phyloP scores from a whole-genome alignment of 306 rosid species.

The Comarum palustre region DNA sequence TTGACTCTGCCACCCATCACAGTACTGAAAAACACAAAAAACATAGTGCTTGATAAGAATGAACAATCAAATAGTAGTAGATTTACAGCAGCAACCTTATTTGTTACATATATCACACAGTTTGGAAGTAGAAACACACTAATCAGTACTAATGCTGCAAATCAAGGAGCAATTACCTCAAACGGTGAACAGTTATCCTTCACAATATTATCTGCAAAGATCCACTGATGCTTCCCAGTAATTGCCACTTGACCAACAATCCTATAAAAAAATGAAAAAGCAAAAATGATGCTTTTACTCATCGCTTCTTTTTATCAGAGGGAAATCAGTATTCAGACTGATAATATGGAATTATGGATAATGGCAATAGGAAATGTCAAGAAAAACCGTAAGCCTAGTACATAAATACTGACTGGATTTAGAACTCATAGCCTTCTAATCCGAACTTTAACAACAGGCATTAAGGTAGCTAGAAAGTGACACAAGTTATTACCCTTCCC shows the following conservation, averaged over 20 bases:
- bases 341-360: neutral
- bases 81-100: constrained; percentile 4
- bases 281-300: neutral
- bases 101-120: neutral
- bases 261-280: constrained; percentile 37
- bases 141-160: constrained; percentile 23
- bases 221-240: constrained; percentile 85
- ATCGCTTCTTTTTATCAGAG: neutral
- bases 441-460: constrained; percentile 1
- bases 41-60: constrained; percentile 20
- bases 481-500: constrained; percentile 78
- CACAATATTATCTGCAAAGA: constrained; percentile 64
- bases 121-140: neutral
- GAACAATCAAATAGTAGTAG: constrained; percentile 12
- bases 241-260: constrained; percentile 91
- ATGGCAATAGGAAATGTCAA: neutral
- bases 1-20: constrained; percentile 83
- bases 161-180: constrained; percentile 49
- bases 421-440: neutral
- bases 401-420: neutral
- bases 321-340: neutral
- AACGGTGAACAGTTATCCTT: constrained; percentile 48
- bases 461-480: constrained; percentile 4
- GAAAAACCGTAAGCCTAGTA: neutral
- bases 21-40: constrained; percentile 48